Percentiles rank a stretch among this genome's conserved stretches.
Evolutionary conservation across 1,284 basidiomycete genomes (phyloP).

Genomic region (Anthracocystis walkeri): DNA sequence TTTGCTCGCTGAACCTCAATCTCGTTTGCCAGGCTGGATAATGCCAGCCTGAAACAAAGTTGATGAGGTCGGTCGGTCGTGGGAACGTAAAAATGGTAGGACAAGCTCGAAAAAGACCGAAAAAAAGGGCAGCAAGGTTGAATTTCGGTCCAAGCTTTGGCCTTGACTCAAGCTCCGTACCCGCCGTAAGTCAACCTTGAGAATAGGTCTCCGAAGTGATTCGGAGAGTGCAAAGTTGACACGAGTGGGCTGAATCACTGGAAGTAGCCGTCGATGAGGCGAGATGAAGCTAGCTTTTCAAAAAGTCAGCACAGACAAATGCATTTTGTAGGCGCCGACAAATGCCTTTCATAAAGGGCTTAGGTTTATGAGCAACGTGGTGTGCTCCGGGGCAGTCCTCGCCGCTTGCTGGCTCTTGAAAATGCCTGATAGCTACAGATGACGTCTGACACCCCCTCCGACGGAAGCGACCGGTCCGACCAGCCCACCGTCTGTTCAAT

Average conservation of each 20-base stretch:
- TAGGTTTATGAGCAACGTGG: too few species aligned
- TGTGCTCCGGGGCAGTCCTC: too few species aligned
- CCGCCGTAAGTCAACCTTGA: not conserved
- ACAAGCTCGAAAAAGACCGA: too few species aligned
- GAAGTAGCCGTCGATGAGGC: not conserved
- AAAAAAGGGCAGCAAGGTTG: not conserved
- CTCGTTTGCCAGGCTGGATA: not conserved
- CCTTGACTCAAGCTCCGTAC: not conserved
- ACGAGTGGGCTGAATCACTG: conserved; percentile 3
- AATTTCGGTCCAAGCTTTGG: not conserved
- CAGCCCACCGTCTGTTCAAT: too few species aligned
- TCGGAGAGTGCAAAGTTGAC: not conserved
- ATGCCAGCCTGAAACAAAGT: not conserved
- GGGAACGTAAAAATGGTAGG: not conserved
- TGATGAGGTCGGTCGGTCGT: not conserved
- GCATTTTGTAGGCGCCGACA: too few species aligned
- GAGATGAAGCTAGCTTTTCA: not conserved
- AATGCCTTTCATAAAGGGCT: too few species aligned
- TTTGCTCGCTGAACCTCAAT: too few species aligned
- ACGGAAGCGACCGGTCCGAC: too few species aligned
- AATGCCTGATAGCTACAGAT: too few species aligned
- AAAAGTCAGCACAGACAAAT: too few species aligned
- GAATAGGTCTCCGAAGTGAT: not conserved
- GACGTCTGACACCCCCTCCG: too few species aligned
- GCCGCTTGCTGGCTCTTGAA: too few species aligned